phyloP scores from a whole-genome alignment of 331 rosid genomes.

The Stylosanthes scabra region DNA sequence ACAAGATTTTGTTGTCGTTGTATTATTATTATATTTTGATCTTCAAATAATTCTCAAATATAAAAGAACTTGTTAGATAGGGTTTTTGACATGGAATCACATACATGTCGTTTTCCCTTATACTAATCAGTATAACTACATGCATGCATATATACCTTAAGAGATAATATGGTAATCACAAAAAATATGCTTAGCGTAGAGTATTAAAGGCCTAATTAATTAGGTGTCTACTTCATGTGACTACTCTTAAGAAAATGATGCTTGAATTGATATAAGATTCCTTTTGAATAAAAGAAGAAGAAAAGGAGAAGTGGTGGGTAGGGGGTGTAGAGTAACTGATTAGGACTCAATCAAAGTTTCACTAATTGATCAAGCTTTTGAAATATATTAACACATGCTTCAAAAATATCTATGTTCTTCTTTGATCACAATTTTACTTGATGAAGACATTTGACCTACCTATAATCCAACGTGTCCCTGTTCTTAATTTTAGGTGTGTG shows the following conservation, averaged over 20 bases:
- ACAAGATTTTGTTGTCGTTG: too few species aligned
- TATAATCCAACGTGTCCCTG: neutral
- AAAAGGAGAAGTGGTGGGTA: too few species aligned
- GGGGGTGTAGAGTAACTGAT: neutral
- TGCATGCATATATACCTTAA: conserved; percentile 27
- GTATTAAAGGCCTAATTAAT: conserved; percentile 19
- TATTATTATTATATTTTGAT: too few species aligned
- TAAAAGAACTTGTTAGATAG: too few species aligned
- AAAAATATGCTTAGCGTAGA: neutral
- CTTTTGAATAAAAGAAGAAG: conserved; percentile 18
- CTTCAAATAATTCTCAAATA: too few species aligned
- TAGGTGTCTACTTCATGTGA: conserved; percentile 24
- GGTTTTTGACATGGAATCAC: neutral
- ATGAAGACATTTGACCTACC: conserved; percentile 12
- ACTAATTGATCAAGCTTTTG: conserved; percentile 13
- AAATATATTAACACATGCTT: conserved; percentile 26
- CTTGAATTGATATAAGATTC: conserved; percentile 45
- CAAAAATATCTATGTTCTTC: neutral
- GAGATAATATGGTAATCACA: neutral
- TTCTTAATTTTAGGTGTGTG: neutral
- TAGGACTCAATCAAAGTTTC: neutral
- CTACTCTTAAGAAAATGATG: conserved; percentile 20
- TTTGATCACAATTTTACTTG: neutral
- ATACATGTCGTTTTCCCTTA: neutral
- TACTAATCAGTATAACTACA: neutral